phyloP scores from a whole-genome alignment of 192 early-diverging fungal species.

The Backusella tarrabulga region DNA sequence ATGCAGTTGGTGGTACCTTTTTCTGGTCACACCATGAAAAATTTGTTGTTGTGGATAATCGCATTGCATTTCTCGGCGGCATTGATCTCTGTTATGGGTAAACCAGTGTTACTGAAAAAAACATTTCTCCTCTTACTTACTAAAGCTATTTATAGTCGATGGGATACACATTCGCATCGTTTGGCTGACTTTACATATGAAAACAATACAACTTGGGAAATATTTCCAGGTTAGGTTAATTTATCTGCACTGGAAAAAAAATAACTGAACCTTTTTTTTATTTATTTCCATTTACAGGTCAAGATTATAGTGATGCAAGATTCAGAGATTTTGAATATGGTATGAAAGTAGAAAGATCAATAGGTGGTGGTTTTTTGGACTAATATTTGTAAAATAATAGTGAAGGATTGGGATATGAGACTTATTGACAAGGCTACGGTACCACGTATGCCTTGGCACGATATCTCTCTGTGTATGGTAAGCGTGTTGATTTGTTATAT shows the following conservation, averaged over 20 bases:
- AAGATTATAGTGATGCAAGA: slow-evolving; percentile 85
- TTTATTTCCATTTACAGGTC: slow-evolving; percentile 30
- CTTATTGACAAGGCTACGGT: slow-evolving; percentile 42
- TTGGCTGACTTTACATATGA: slow-evolving; percentile 62
- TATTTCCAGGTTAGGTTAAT: slow-evolving; percentile 42
- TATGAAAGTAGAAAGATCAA: neutral
- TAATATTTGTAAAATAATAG: slow-evolving; percentile 20
- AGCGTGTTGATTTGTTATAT: neutral
- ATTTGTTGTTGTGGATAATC: slow-evolving; percentile 73
- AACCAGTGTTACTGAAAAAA: neutral
- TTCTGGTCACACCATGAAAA: slow-evolving; percentile 91
- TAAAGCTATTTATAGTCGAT: slow-evolving; percentile 18
- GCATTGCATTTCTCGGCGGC: slow-evolving; percentile 83
- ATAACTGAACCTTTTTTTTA: slow-evolving; percentile 6
- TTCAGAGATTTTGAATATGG: slow-evolving; percentile 64
- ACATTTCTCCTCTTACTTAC: neutral
- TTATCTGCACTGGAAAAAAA: neutral
- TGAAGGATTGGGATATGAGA: slow-evolving; percentile 43
- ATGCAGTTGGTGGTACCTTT: slow-evolving; percentile 70
- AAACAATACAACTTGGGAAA: slow-evolving; percentile 33
- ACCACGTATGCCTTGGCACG: slow-evolving; percentile 88
- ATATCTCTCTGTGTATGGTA: slow-evolving; percentile 71
- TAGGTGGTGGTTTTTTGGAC: neutral
- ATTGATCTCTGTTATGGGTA: slow-evolving; percentile 83
- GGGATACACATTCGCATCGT: slow-evolving; percentile 74